phyloP scores from a whole-genome alignment of 139 green algal genomes.

The Ulvella scutata region DNA sequence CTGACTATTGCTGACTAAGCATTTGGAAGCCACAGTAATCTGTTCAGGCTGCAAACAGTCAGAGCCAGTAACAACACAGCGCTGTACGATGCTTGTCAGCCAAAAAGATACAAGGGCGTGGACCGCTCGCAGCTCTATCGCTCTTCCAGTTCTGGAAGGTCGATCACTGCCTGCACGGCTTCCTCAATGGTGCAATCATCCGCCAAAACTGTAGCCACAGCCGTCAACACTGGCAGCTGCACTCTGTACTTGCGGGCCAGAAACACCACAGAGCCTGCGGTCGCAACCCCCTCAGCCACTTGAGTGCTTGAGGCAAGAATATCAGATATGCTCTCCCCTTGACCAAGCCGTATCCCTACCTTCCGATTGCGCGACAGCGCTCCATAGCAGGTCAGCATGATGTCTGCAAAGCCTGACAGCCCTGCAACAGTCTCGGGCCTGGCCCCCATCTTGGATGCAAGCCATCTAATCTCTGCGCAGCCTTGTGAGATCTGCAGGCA shows the following conservation, averaged over 20 bases:
- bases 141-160: constrained; percentile 89
- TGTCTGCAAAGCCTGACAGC: constrained; percentile 87
- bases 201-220: constrained; percentile 80
- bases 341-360: constrained; percentile 74
- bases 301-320: constrained; percentile 63
- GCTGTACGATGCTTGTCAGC: too few relatives aligned
- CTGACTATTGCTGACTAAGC: too few relatives aligned
- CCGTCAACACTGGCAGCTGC: constrained; percentile 88
- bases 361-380: constrained; percentile 79
- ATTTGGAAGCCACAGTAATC: too few relatives aligned
- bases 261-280: constrained; percentile 74
- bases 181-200: constrained; percentile 59
- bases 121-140: constrained; percentile 14
- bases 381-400: constrained; percentile 99
- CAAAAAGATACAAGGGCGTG: too few relatives aligned
- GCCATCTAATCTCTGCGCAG: constrained; percentile 81
- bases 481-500: constrained; percentile 35
- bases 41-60: too few relatives aligned
- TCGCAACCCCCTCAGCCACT: constrained; percentile 90
- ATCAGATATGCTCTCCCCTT: constrained; percentile 73
- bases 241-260: constrained; percentile 83
- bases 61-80: too few relatives aligned
- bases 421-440: constrained; percentile 78
- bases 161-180: constrained; percentile 87
- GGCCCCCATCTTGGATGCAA: constrained; percentile 84